These are phyloP conservation scores for Hericium alpestre DNA, from an alignment of 768 basidiomycete species.

Conservation along the genomic window DNA sequence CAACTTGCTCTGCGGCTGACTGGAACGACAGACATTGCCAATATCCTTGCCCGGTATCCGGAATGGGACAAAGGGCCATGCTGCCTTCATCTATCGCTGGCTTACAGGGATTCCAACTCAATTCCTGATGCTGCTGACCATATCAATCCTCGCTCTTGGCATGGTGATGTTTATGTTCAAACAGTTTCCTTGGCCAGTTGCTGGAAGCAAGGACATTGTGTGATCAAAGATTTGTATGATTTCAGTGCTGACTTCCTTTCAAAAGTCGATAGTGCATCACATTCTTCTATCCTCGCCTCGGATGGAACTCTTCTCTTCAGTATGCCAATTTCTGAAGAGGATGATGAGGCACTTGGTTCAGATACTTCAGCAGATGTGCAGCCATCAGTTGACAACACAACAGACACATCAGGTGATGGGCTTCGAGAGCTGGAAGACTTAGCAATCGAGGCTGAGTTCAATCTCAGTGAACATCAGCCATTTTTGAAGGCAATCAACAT, in stretches of 20 bases:
- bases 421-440: not conserved
- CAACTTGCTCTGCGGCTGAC: conserved; percentile 21
- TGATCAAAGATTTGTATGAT: not conserved
- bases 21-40: conserved; percentile 22
- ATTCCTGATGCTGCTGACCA: not conserved
- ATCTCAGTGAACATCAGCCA: not conserved
- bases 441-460: not conserved
- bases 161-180: not conserved
- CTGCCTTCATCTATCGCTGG: conserved; percentile 15
- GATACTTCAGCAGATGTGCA: too few relatives aligned
- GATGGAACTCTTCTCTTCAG: not conserved
- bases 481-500: not conserved
- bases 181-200: not conserved
- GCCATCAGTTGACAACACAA: too few relatives aligned
- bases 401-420: too few relatives aligned
- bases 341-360: too few relatives aligned
- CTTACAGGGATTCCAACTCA: not conserved
- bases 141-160: not conserved
- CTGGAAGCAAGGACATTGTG: not conserved
- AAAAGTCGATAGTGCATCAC: not conserved
- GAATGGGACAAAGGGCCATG: conserved; percentile 29
- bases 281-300: conserved; percentile 6
- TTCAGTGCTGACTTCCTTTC: not conserved
- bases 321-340: not conserved
- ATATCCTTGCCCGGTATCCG: conserved; percentile 27